Evolutionary conservation across 495 filamentous ascomycete genomes (phyloP).

Genomic region (Aspergillus wentii): DNA sequence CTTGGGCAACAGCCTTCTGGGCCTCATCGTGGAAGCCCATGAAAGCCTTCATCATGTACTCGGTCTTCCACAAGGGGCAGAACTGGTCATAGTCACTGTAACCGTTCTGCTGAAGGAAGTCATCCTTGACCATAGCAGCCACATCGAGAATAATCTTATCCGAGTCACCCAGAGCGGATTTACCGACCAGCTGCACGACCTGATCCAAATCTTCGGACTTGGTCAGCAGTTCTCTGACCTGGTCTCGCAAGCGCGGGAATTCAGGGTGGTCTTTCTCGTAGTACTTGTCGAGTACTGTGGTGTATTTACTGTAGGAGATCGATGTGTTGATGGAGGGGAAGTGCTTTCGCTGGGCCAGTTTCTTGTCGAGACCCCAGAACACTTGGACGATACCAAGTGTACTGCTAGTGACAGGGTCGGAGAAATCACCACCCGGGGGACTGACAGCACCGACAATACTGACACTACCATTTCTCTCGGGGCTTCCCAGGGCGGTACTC

Average conservation of each 20-base stretch:
- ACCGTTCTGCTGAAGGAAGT: conserved; percentile 98
- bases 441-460: conserved; percentile 98
- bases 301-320: conserved; percentile 97
- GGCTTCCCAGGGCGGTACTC: conserved; percentile 79
- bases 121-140: conserved; percentile 88
- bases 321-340: conserved; percentile 98
- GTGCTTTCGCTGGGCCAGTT: conserved; percentile 97
- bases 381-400: conserved; percentile 98
- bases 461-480: conserved; percentile 82
- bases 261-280: conserved; percentile 91
- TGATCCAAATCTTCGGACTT: conserved; percentile 97
- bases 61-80: conserved; percentile 98
- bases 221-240: conserved; percentile 86
- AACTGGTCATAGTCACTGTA: conserved; percentile 99
- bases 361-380: conserved; percentile 99
- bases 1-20: conserved; percentile 89
- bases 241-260: conserved; percentile 87
- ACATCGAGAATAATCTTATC: conserved; percentile 99
- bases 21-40: conserved; percentile 97
- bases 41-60: conserved; percentile 99
- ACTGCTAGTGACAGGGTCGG: conserved; percentile 90
- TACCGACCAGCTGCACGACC: conserved; percentile 97
- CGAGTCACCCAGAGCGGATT: conserved; percentile 89
- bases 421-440: conserved; percentile 97
- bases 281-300: conserved; percentile 75